Base-by-base conservation (phyloP, 139 green algal genomes). In the Trebouxia sp. region DNA sequence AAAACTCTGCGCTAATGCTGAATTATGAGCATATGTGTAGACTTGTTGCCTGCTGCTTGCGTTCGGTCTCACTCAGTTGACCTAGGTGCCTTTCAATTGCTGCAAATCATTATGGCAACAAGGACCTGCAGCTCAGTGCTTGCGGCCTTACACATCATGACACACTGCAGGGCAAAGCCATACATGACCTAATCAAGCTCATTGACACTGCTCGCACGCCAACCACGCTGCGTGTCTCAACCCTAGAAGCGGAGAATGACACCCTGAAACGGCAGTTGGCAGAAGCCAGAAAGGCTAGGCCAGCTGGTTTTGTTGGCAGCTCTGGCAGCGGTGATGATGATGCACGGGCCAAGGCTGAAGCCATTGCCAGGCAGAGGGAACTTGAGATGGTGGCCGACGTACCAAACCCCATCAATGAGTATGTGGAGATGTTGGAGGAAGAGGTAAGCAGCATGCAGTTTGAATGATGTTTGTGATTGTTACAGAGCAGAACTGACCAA, bases 381-480 rank as follows among this genome's bases (percentile, higher is more conserved):
- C 35, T 35, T 79, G 84, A 81, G 47, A 78, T 53, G 37, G 51
- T 78, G 53, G 43, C 43, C 28, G 75, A 87, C 37, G 66, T 51
- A 42, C 82, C 80, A 35, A 83, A 87, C 38, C 53, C 86, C 37
- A 78, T 90, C 43, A 75, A 86, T 55, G 39, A 83, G 53, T 91
- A 88, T 53, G n/a, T 90, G 12, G 83, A 87, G 55, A 65, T 87
- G 76, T 70, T 91, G 85, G 79, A 65, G 14, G 28, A 50, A 11
- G 41, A 30, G 47, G 69, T 77, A 53, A 45, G 69, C 11, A 9
- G 32, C 14, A 22, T 43, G 65, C 65, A 74, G 32, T 74, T 32
- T 72, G 43, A 38, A 35, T 39, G 7, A 72, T 55, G 1, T 56
- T 30, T 41, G 15, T 39, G 11, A 24, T 24, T 24, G 1, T 58